Evolutionary conservation across 306 rosid species (phyloP).

Genomic region (Trifolium fragiferum): DNA sequence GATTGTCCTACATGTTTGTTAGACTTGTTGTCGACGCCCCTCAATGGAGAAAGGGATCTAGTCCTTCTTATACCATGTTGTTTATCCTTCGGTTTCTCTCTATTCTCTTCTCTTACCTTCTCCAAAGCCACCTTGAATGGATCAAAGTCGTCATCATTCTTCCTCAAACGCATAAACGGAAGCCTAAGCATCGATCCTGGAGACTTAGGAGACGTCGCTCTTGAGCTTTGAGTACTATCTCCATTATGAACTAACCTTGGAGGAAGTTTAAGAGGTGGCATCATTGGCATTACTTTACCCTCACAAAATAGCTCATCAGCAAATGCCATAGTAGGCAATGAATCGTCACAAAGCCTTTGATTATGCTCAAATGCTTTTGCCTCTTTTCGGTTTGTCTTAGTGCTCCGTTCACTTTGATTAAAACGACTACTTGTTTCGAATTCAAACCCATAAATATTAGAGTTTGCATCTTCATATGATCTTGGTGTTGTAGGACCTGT

Average conservation of each 20-base stretch:
- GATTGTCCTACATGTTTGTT: constrained; percentile 13
- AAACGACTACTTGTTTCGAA: constrained; percentile 65
- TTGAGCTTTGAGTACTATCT: constrained; percentile 39
- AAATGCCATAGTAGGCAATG: constrained; percentile 67
- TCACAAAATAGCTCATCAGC: constrained; percentile 83
- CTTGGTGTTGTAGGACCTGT: constrained; percentile 53
- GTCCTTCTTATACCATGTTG: constrained; percentile 47
- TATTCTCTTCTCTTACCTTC: constrained; percentile 59
- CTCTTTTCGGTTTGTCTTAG: constrained; percentile 29
- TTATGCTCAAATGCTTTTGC: constrained; percentile 12
- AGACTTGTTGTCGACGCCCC: constrained; percentile 35
- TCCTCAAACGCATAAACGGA: constrained; percentile 57
- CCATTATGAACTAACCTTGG: constrained; percentile 59
- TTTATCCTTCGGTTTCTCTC: constrained; percentile 42
- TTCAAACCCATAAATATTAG: constrained; percentile 57
- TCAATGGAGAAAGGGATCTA: constrained; percentile 54
- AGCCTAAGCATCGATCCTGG: constrained; percentile 46
- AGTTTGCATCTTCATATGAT: constrained; percentile 54
- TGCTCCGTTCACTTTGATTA: constrained; percentile 13
- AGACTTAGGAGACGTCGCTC: constrained; percentile 53
- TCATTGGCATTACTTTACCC: constrained; percentile 71
- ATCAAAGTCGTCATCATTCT: constrained; percentile 79
- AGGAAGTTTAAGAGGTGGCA: constrained; percentile 79
- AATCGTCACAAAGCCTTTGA: constrained; percentile 32
- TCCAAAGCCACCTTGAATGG: constrained; percentile 80